Evolutionary conservation across 768 basidiomycete genomes (phyloP).

Genomic region (Clitopilus passeckerianus): DNA sequence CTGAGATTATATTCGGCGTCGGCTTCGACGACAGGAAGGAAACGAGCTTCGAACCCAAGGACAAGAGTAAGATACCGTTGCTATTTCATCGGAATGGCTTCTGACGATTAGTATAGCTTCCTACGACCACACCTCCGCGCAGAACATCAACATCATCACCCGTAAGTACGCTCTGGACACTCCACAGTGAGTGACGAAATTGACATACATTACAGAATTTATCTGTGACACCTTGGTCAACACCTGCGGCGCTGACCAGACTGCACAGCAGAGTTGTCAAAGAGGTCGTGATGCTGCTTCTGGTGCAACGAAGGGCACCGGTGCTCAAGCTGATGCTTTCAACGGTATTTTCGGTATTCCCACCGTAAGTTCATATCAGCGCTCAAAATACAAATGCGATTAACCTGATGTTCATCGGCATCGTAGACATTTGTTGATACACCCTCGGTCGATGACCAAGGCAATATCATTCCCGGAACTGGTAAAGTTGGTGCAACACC

Average conservation of each 20-base stretch:
- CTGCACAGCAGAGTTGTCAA: slow-evolving; percentile 47
- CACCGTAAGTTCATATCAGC: slow-evolving; percentile 22
- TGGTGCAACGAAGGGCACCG: slow-evolving; percentile 34
- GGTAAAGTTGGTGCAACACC: slow-evolving; percentile 11
- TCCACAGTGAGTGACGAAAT: not conserved
- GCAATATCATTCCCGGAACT: slow-evolving; percentile 24
- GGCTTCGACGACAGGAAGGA: slow-evolving; percentile 57
- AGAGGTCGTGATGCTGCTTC: slow-evolving; percentile 34
- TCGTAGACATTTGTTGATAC: slow-evolving; percentile 32
- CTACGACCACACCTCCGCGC: slow-evolving; percentile 51
- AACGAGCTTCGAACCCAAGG: slow-evolving; percentile 53
- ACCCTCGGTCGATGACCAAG: slow-evolving; percentile 33
- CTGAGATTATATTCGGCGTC: slow-evolving; percentile 52
- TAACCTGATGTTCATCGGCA: not conserved
- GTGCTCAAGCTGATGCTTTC: slow-evolving; percentile 53
- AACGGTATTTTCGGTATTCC: slow-evolving; percentile 35
- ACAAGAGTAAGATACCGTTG: slow-evolving; percentile 38
- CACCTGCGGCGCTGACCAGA: slow-evolving; percentile 47
- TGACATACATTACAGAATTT: slow-evolving; percentile 24
- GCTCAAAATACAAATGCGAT: not conserved
- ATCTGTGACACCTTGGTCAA: slow-evolving; percentile 52
- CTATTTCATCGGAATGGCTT: no score
- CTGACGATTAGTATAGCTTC: slow-evolving; percentile 20
- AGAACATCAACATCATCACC: slow-evolving; percentile 51
- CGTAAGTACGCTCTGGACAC: slow-evolving; percentile 15